Conservation (phyloP, 495 filamentous ascomycete genomes). For the Penicillium pulvis region DNA sequence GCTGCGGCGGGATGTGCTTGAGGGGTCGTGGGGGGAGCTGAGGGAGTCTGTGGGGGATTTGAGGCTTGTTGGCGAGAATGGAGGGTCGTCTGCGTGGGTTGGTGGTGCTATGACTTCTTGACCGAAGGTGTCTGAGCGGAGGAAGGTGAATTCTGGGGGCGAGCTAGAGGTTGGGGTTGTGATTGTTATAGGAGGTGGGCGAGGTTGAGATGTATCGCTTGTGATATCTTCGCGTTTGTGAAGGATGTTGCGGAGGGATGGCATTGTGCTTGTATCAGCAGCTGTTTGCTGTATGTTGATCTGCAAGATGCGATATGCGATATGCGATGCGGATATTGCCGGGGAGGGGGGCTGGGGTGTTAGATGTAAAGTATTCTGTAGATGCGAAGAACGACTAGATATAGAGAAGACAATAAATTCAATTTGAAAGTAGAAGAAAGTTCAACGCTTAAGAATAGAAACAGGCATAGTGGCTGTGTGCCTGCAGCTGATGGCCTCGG, state of each 20-base stretch:
- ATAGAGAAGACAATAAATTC: neutral
- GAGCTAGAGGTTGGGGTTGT: constrained; percentile 20
- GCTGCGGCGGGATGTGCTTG: constrained; percentile 45
- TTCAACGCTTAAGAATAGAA: constrained; percentile 18
- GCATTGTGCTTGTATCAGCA: constrained; percentile 52
- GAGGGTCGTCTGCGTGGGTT: constrained; percentile 32
- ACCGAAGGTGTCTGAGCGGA: constrained; percentile 78
- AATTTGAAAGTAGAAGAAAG: neutral
- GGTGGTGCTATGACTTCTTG: constrained; percentile 77
- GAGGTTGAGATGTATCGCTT: constrained; percentile 24
- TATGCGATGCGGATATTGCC: constrained; percentile 8
- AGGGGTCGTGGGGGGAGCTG: constrained; percentile 18
- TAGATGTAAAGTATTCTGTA: constrained; percentile 1
- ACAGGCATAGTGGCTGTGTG: constrained; percentile 19
- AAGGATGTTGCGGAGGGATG: constrained; percentile 66
- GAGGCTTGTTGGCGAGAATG: neutral
- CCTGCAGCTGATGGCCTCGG: constrained; percentile 2
- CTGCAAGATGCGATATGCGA: constrained; percentile 7
- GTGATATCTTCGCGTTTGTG: constrained; percentile 68
- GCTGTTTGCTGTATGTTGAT: neutral
- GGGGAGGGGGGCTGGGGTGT: constrained; percentile 5
- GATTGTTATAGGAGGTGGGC: neutral
- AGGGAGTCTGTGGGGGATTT: neutral
- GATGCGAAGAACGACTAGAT: neutral
- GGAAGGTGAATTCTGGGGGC: constrained; percentile 77